phyloP scores from a whole-genome alignment of 345 rosid genomes.

The Eucalyptus pauciflora region DNA sequence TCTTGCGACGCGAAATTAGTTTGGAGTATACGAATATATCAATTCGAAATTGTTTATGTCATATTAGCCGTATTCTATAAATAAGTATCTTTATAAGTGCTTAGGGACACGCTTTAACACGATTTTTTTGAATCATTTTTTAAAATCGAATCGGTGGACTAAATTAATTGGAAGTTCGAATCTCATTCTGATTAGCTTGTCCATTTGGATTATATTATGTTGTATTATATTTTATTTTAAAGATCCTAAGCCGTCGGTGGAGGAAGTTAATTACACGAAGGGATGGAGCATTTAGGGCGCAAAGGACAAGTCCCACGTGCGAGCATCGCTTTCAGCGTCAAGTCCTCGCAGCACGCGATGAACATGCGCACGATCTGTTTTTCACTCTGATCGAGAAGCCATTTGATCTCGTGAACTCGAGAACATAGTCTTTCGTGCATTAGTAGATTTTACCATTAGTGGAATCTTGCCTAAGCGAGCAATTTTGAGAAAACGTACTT shows the following conservation, averaged over 20 bases:
- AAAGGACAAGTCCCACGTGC: neutral
- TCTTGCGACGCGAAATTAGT: accelerated
- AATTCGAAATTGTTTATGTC: neutral
- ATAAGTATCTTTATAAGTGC: neutral
- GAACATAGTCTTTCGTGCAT: neutral
- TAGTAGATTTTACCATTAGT: neutral
- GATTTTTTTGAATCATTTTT: neutral
- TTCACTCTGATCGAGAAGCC: neutral
- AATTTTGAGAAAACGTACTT: neutral
- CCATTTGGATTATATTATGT: neutral
- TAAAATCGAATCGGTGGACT: neutral
- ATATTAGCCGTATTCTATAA: neutral
- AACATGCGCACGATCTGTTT: neutral
- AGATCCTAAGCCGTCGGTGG: neutral
- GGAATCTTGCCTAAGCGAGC: neutral
- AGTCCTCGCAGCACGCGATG: neutral
- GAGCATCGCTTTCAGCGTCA: neutral
- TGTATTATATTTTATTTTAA: neutral
- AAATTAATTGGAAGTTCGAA: neutral
- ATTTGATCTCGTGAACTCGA: neutral
- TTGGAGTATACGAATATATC: neutral
- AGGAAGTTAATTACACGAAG: neutral
- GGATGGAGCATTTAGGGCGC: neutral
- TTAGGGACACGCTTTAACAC: neutral
- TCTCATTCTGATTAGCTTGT: neutral